phyloP scores from a whole-genome alignment of 495 filamentous ascomycete species.

The Aspergillus coremiiformis region DNA sequence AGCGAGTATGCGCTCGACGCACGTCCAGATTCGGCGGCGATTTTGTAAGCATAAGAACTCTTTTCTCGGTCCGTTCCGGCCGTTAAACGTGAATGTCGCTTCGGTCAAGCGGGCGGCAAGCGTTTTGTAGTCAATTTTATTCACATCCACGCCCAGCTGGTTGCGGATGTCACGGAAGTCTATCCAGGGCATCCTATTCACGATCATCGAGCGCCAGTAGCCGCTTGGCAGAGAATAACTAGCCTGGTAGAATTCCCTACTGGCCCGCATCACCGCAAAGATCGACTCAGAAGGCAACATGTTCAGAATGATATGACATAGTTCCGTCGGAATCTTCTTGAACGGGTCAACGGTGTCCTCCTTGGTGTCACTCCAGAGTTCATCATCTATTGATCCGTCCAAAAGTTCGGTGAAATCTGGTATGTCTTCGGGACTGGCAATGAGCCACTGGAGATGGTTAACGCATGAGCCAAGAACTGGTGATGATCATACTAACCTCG shows the following conservation, averaged over 20 bases:
- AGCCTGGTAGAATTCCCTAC: background rate
- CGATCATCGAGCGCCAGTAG: background rate
- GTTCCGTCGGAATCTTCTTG: background rate
- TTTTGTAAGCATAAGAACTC: too few relatives aligned
- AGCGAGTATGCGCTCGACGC: too few relatives aligned
- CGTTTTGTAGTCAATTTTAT: background rate
- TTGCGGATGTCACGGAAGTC: background rate
- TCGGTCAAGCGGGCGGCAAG: background rate
- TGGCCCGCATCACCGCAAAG: background rate
- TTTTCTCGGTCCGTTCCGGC: too few relatives aligned
- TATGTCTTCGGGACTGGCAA: background rate
- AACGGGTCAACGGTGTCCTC: background rate
- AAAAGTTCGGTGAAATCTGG: background rate
- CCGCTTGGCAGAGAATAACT: background rate
- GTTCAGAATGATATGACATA: background rate
- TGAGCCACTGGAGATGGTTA: background rate
- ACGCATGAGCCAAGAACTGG: background rate
- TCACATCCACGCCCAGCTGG: too few relatives aligned
- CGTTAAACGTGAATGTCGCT: background rate
- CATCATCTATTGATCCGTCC: background rate
- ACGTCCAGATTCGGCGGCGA: too few relatives aligned
- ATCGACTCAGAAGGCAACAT: background rate
- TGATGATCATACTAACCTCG: background rate
- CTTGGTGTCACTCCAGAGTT: background rate
- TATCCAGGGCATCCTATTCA: background rate